Evolutionary conservation across 371 early-diverging fungal species (phyloP), one percentile per base, ranked within the genome.

Genomic region (Synchytrium microbalum): DNA sequence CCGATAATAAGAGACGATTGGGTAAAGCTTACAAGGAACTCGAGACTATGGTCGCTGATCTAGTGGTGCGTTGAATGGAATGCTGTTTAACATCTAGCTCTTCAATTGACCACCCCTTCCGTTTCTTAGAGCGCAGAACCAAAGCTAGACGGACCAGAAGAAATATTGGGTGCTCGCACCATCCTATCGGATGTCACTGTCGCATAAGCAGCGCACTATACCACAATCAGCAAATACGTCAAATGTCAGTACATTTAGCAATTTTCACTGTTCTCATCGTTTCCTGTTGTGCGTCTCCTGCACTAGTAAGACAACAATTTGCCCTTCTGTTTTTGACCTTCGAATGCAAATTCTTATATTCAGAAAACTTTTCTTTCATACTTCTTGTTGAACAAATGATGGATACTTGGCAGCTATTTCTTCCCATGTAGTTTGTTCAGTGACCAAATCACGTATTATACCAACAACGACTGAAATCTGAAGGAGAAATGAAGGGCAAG

Each of bases 391-490:
- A 30, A 33, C 58, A 63, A 87, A 86, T 29, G 79, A 76, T 31
- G 85, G 81, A 68, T 87, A 85, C 69, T 80, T 79, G 52, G 64
- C 69, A 58, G 82, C 65, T 14, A 88, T 84, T 24, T 83, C 78
- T 10, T 72, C 75, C 92, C 92, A 92, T 25, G 87, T 80, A 23
- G 72, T 79, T 60, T 56, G 66, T 64, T 83, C 93, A 13, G 81
- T 80, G 38, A 84, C 83, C 24, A 92, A 75, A 31, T 87, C 78
- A 69, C 79, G 80, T 64, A 96, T 82, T 57, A 91, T 69, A 63
- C 82, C 79, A 54, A 90, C 69, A 64, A 95, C 84, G 64, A 79
- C 79, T 31, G 86, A 84, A 64, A 84, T 70, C 84, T 76, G 33
- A 38, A 59, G 27, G 56, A 3, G 25, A 38, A 52, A 16, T 2